Base-by-base conservation (phyloP, 1,139 yeast genomes). In the Pichia sp. region DNA sequence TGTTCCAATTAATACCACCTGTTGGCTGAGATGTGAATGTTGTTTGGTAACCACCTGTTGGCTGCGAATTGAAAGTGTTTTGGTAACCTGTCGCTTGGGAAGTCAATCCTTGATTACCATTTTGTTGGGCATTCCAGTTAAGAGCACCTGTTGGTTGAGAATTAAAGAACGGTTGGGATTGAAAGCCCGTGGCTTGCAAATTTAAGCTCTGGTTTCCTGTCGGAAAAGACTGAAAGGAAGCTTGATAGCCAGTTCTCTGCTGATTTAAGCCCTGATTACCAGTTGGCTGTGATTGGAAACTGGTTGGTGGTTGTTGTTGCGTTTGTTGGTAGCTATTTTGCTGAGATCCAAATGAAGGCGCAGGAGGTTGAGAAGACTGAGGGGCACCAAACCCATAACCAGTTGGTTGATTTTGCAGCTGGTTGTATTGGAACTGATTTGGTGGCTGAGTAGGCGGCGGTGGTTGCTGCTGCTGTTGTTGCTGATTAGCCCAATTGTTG, bases 211-310 rank as follows among this genome's bases (percentile, higher is more conserved):
- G 55, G 5, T 32, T 43, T 34, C 40, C 40, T 8, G 36, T 10
- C 4, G 38, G 26, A n/a, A 27, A 32, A n/a, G n/a, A 27, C 27
- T 26, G 37, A 16, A 23, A 8, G 27, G 29, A 26, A 33, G 40
- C 57, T 36, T 40, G 52, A 52, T 54, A 29, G 64, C 68, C 36
- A 66, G 64, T 37, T 51, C 49, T 49, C 64, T 68, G 9, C 55
- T 51, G 10, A 34, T 29, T 45, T 26, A 49, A 39, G 8, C 64
- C 58, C 23, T 16, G 23, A 16, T 16, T 16, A 10, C 63, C 58
- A 28, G 65, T 60, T 27, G 52, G 48, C 44, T 60, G 64, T 5
- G 60, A 51, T 43, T 45, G 48, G 16, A 54, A 45, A 11, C 53
- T 49, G 27, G 52, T 41, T 39, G 38, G 38, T 36, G 52, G 50